Percentiles rank a stretch among this genome's conserved stretches.
Conservation (phyloP, 768 basidiomycete species). For the Lactarius deliciosus region DNA sequence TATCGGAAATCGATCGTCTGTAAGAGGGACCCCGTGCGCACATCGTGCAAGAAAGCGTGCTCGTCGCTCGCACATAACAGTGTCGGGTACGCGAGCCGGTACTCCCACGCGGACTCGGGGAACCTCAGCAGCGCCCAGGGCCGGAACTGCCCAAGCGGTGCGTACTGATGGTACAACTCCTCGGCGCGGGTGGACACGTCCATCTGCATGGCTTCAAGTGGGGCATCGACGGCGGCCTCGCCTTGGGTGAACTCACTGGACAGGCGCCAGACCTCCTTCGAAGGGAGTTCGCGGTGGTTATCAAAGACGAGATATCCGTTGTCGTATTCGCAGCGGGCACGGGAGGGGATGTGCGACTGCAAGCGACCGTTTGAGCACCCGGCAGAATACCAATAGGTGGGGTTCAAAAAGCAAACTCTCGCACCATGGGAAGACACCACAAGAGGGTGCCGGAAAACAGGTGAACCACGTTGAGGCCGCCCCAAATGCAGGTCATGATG, state of each 20-base stretch:
- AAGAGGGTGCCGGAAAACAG: constrained; percentile 47
- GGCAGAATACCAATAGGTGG: constrained; percentile 1
- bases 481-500: constrained; percentile 53
- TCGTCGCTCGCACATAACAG: constrained; percentile 50
- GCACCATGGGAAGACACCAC: constrained; percentile 63
- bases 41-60: constrained; percentile 60
- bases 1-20: constrained; percentile 50
- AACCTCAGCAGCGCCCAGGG: constrained; percentile 59
- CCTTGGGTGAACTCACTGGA: constrained; percentile 33
- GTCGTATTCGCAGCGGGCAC: constrained; percentile 73
- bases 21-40: constrained; percentile 49
- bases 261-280: constrained; percentile 72
- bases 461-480: constrained; percentile 61
- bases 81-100: constrained; percentile 66
- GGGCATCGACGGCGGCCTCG: constrained; percentile 4
- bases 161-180: constrained; percentile 18
- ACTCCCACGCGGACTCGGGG: constrained; percentile 49
- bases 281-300: constrained; percentile 37
- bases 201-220: constrained; percentile 33
- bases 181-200: constrained; percentile 32
- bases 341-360: constrained; percentile 50
- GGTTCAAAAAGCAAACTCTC: constrained; percentile 24
- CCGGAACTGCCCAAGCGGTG: constrained; percentile 51
- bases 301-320: constrained; percentile 73
- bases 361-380: constrained; percentile 5